phyloP scores from a whole-genome alignment of 2,329 filamentous ascomycete genomes.

The Penicillium capsulatum region DNA sequence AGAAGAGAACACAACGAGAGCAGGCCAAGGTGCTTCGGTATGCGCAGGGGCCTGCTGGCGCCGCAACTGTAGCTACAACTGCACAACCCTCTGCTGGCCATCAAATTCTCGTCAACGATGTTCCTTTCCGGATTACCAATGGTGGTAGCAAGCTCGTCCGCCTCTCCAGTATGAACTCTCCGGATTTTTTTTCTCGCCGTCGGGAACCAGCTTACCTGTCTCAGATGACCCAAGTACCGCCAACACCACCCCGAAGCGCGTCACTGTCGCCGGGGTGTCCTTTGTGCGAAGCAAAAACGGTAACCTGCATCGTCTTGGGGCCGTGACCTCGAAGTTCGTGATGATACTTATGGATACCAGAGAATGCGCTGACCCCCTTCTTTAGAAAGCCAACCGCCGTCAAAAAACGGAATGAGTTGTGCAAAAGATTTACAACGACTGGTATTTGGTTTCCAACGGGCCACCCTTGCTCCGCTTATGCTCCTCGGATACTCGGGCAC shows the following conservation, averaged over 20 bases:
- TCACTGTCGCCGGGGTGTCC: slow-evolving; percentile 68
- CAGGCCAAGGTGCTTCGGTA: slow-evolving; percentile 40
- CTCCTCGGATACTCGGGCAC: slow-evolving; percentile 1
- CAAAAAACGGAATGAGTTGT: slow-evolving; percentile 68
- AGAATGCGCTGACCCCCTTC: slow-evolving; percentile 17
- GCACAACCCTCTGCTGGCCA: slow-evolving; percentile 44
- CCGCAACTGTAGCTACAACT: slow-evolving; percentile 22
- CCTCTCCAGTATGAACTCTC: slow-evolving; percentile 58
- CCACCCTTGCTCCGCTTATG: slow-evolving; percentile 11
- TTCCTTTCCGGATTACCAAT: slow-evolving; percentile 68
- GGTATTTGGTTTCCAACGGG: slow-evolving; percentile 41
- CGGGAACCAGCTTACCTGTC: slow-evolving; percentile 45
- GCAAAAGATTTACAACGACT: slow-evolving; percentile 60
- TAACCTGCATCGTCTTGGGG: slow-evolving; percentile 73
- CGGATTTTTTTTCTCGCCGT: slow-evolving; percentile 3
- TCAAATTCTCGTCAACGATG: slow-evolving; percentile 65
- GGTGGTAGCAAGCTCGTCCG: slow-evolving; percentile 80
- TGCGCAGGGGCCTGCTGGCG: slow-evolving; percentile 30
- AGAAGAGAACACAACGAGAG: slow-evolving; percentile 58
- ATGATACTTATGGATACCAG: slow-evolving; percentile 39
- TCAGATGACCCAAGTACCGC: slow-evolving; percentile 56
- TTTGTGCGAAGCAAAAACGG: slow-evolving; percentile 85
- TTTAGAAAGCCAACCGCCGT: slow-evolving; percentile 44
- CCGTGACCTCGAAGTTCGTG: slow-evolving; percentile 66
- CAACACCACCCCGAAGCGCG: slow-evolving; percentile 68